phyloP scores from a whole-genome alignment of 23 red algal genomes.

The Gracilariopsis chorda region DNA sequence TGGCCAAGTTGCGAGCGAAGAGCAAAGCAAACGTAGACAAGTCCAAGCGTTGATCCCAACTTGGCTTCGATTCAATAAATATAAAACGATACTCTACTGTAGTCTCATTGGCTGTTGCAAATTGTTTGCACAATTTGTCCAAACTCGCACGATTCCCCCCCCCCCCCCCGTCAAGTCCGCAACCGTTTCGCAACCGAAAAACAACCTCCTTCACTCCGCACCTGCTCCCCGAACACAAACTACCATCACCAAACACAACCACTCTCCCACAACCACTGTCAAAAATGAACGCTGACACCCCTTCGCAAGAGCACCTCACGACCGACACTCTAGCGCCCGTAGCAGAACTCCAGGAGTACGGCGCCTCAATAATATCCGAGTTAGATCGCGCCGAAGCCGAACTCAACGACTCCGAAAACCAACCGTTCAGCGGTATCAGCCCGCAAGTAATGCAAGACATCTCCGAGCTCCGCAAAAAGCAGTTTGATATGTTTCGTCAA shows the following conservation, averaged over 20 bases:
- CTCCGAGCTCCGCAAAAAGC: conserved; percentile 20
- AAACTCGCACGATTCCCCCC: too few species aligned
- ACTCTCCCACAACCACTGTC: too few species aligned
- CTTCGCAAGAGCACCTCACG: background rate
- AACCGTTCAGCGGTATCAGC: conserved; percentile 50
- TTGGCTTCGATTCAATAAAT: too few species aligned
- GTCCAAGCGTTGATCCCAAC: too few species aligned
- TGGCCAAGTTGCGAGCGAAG: background rate
- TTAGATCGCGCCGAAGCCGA: conserved; percentile 45
- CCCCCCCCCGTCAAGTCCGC: too few species aligned
- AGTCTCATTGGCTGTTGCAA: too few species aligned
- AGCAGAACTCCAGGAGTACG: conserved; percentile 54
- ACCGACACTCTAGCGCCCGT: conserved; percentile 50
- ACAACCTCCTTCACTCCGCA: too few species aligned
- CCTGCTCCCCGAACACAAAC: too few species aligned
- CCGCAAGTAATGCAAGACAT: conserved; percentile 56
- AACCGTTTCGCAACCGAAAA: too few species aligned
- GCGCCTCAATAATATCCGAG: conserved; percentile 41
- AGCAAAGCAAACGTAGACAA: background rate
- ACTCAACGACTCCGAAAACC: conserved; percentile 18
- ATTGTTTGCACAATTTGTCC: too few species aligned
- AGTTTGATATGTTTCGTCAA: conserved; percentile 67
- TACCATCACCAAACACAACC: too few species aligned
- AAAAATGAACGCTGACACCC: background rate
- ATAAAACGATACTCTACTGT: too few species aligned